These are phyloP conservation scores for Neurospora crassa DNA, from an alignment of 2,329 filamentous ascomycete genomes.

Conservation along the genomic window DNA sequence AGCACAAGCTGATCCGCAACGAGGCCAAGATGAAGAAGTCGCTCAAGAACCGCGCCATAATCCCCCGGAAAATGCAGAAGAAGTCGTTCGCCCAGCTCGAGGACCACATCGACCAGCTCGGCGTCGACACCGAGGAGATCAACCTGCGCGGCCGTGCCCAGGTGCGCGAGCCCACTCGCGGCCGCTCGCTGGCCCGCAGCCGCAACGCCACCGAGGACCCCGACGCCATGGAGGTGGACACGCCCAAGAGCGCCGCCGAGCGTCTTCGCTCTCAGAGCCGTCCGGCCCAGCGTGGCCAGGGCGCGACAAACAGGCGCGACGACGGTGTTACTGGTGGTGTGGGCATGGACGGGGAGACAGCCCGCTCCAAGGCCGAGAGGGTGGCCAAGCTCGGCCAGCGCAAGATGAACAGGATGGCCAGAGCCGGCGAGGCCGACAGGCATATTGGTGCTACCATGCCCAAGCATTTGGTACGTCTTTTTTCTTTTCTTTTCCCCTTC, in stretches of 20 bases:
- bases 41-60: conserved; percentile 92
- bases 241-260: conserved; percentile 35
- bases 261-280: conserved; percentile 64
- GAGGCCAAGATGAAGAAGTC: conserved; percentile 92
- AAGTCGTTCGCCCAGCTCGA: conserved; percentile 84
- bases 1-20: conserved; percentile 85
- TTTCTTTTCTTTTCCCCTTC: not conserved
- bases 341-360: conserved; percentile 41
- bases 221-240: conserved; percentile 69
- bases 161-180: conserved; percentile 54
- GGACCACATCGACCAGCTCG: conserved; percentile 72
- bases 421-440: conserved; percentile 93
- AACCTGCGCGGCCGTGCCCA: conserved; percentile 57
- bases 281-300: conserved; percentile 41
- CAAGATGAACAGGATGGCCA: conserved; percentile 97
- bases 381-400: conserved; percentile 86
- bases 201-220: conserved; percentile 53
- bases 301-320: conserved; percentile 56
- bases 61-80: conserved; percentile 72
- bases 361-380: conserved; percentile 72
- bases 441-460: conserved; percentile 71
- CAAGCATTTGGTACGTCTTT: conserved; percentile 75
- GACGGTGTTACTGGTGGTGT: conserved; percentile 51
- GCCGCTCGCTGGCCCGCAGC: conserved; percentile 58
- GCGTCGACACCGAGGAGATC: conserved; percentile 72